A percentile compares a stretch with the other conserved stretches of the same genome.
phyloP scores from a whole-genome alignment of 495 filamentous ascomycete genomes.

The Penicillium pancosmium region DNA sequence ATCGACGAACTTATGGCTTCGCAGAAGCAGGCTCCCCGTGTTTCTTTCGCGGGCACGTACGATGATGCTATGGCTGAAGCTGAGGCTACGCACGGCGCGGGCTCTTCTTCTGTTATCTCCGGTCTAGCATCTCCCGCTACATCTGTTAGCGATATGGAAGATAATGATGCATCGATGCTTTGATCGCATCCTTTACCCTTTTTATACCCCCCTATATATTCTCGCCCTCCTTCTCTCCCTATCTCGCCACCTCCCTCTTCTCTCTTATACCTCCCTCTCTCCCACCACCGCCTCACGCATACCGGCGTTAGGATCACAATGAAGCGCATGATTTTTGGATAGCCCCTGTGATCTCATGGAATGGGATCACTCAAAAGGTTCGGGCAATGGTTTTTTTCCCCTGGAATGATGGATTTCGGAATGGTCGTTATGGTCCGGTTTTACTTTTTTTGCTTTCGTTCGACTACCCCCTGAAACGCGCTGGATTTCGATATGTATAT shows the following conservation, averaged over 20 bases:
- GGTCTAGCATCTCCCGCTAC: constrained; percentile 38
- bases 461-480: constrained; percentile 4
- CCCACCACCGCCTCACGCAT: constrained; percentile 9
- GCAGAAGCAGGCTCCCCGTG: constrained; percentile 32
- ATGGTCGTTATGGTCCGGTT: neutral
- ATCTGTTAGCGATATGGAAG: constrained; percentile 33
- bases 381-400: neutral
- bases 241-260: neutral
- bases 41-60: constrained; percentile 15
- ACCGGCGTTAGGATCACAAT: neutral
- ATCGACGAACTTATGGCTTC: constrained; percentile 53
- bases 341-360: neutral
- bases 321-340: constrained; percentile 17
- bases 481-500: constrained; percentile 8
- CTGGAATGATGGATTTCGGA: constrained; percentile 3
- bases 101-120: constrained; percentile 37
- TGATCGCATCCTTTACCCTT: neutral
- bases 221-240: neutral
- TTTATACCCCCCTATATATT: neutral
- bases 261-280: neutral
- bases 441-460: neutral
- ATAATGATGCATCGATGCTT: constrained; percentile 20
- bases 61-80: constrained; percentile 29
- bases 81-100: constrained; percentile 13
- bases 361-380: neutral